Base-by-base conservation (phyloP, 495 filamentous ascomycete genomes). In the Xylaria flabelliformis region DNA sequence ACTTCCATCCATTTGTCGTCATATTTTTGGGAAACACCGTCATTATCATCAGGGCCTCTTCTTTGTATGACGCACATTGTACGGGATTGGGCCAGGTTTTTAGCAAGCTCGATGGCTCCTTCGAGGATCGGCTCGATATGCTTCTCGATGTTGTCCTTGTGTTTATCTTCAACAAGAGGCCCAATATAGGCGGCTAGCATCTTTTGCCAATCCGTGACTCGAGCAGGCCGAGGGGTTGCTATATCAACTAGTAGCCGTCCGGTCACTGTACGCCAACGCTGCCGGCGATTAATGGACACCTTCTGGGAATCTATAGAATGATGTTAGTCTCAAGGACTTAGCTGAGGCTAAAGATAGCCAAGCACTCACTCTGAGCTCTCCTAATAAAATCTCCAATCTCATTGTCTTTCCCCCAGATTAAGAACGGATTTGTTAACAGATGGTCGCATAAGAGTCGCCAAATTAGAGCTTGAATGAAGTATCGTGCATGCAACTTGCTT, bases 1-100 rank as follows among this genome's bases (percentile, higher is more conserved):
- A 59, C 46, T 39, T 69, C 66, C 66, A 69, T 69, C 66, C 66
- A 69, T 32, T 0, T 44, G 12, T n/a, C 51, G 5, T 69, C 46
- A 34, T 69, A 69, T 24, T 26, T 19, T 26, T 41, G 26, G 5
- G 34, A 13, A 21, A 19, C 8, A 4, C 0, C 15, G 0, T 32
- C 51, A 56, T 29, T 3, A 13, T 17, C 34, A 32, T 5, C 39
- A 19, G 0, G 0, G n/a, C 2, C 12, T 29, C 21, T 59, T 56
- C 36, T 59, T 59, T 32, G 34, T 6, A 69, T 24, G 26, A 24
- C 0, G 10, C n/a, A 56, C 17, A 19, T 19, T 19, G 66, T 59
- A 15, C 66, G 66, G 39, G 53, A 69, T n/a, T 15, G 51, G 2
- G 66, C 34, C 19, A 69, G 36, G 21, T 21, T 26, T 46, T 46